Evolutionary conservation across 768 basidiomycete species (phyloP).

Genomic region (Leucocoprinus birnbaumii): DNA sequence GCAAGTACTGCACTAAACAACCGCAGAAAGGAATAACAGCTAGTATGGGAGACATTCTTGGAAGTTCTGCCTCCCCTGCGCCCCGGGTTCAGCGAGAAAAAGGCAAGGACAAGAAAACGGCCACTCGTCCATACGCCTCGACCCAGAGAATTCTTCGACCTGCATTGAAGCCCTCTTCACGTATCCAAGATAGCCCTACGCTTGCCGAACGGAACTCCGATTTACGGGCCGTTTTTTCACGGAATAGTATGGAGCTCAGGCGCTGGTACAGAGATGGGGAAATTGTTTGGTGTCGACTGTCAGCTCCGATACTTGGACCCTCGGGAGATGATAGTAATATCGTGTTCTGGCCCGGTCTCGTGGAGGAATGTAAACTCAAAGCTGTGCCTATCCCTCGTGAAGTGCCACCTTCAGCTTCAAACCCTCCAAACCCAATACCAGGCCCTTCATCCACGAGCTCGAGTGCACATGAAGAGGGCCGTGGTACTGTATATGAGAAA

Average conservation of each 20-base stretch:
- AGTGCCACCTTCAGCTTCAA: neutral
- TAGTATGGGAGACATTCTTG: conserved; percentile 38
- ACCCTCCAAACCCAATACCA: neutral
- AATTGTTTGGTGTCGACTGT: conserved; percentile 12
- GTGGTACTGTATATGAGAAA: conserved; percentile 21
- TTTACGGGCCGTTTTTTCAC: conserved; percentile 52
- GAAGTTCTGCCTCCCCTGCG: conserved; percentile 1
- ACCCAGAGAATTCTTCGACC: conserved; percentile 33
- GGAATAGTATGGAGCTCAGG: conserved; percentile 40
- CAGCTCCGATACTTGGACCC: conserved; percentile 1
- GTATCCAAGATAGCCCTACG: conserved; percentile 42
- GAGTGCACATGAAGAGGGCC: conserved; percentile 17
- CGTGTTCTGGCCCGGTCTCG: conserved; percentile 13
- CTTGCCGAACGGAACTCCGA: conserved; percentile 63
- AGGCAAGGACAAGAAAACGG: conserved; percentile 21
- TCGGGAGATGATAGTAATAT: conserved; percentile 6
- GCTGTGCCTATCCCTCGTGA: conserved; percentile 6
- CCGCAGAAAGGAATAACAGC: conserved; percentile 70
- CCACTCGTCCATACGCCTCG: conserved; percentile 33
- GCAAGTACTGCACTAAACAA: conserved; percentile 76
- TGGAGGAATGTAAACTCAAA: conserved; percentile 10
- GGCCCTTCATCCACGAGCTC: neutral
- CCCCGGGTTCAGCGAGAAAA: conserved; percentile 3
- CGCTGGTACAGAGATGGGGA: conserved; percentile 25
- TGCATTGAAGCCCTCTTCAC: conserved; percentile 27